A percentile compares a stretch with the other conserved stretches of the same genome.
Conservation (phyloP, 2,329 filamentous ascomycete species). For the Tothia fuscella region DNA sequence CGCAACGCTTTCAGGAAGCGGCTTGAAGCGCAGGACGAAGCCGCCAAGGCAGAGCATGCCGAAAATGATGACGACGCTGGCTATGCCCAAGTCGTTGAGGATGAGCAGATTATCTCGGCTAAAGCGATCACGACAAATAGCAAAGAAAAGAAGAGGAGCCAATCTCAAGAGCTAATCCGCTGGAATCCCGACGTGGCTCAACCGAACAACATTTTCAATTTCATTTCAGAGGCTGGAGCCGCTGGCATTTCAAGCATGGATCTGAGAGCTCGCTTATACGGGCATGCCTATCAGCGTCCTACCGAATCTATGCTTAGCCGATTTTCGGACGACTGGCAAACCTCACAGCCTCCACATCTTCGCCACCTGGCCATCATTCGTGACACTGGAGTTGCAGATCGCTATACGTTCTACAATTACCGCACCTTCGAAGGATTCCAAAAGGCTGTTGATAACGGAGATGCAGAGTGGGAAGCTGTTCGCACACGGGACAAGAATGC, state of each 20-base stretch:
- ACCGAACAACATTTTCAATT: conserved; percentile 40
- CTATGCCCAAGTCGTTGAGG: conserved; percentile 2
- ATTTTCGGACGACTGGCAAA: conserved; percentile 43
- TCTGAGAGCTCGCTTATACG: conserved; percentile 28
- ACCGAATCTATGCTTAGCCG: conserved; percentile 41
- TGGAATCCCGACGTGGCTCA: conserved; percentile 44
- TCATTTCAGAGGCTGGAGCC: conserved; percentile 34
- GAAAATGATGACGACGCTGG: conserved; percentile 14
- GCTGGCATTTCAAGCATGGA: conserved; percentile 38
- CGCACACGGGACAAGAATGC: neutral
- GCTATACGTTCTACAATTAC: conserved; percentile 41
- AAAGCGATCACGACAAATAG: neutral
- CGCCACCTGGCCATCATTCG: conserved; percentile 45
- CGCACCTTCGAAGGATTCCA: conserved; percentile 42
- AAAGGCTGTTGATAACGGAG: conserved; percentile 38
- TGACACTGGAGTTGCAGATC: conserved; percentile 37
- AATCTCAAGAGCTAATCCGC: conserved; percentile 16
- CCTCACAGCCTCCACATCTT: conserved; percentile 46
- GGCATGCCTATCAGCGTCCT: conserved; percentile 41
- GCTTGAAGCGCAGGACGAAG: conserved; percentile 7
- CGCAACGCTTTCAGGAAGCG: conserved; percentile 5
- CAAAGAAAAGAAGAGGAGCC: conserved; percentile 17
- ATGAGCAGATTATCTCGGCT: conserved; percentile 1
- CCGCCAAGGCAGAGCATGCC: conserved; percentile 6
- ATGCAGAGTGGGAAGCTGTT: conserved; percentile 36